phyloP scores from a whole-genome alignment of 2,329 filamentous ascomycete genomes.

The Sporothrix phasma region DNA sequence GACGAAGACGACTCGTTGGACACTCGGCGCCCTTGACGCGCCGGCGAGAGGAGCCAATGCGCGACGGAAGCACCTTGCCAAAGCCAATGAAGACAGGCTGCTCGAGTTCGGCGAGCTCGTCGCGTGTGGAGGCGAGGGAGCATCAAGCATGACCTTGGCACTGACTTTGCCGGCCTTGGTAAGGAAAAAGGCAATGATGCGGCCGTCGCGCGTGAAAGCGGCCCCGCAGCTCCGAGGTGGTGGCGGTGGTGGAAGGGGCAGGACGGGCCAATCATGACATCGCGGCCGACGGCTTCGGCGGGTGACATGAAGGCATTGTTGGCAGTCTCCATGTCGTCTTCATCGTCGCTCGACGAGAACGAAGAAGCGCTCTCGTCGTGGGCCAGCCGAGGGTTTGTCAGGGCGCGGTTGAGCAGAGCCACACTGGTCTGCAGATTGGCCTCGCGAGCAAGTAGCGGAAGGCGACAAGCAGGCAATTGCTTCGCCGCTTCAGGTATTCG shows the following conservation, averaged over 20 bases:
- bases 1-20: neutral
- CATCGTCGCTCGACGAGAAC: constrained; percentile 35
- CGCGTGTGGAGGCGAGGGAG: constrained; percentile 29
- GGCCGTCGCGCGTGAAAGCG: constrained; percentile 52
- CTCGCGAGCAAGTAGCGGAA: constrained; percentile 54
- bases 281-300: neutral
- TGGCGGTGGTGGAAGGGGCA: constrained; percentile 38
- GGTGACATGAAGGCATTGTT: constrained; percentile 1
- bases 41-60: constrained; percentile 29
- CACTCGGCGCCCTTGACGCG: constrained; percentile 38
- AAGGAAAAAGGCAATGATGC: constrained; percentile 58
- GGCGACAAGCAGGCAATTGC: constrained; percentile 52
- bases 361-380: constrained; percentile 49
- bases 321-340: constrained; percentile 57
- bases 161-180: constrained; percentile 54
- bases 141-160: constrained; percentile 36
- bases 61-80: constrained; percentile 15
- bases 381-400: constrained; percentile 33
- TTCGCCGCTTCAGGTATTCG: constrained; percentile 45
- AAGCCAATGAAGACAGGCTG: constrained; percentile 20
- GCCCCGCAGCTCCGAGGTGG: constrained; percentile 50
- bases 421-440: constrained; percentile 51
- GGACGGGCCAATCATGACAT: neutral
- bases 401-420: constrained; percentile 46
- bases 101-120: constrained; percentile 16